phyloP scores from a whole-genome alignment of 495 filamentous ascomycete species.

The Neurospora sp. region DNA sequence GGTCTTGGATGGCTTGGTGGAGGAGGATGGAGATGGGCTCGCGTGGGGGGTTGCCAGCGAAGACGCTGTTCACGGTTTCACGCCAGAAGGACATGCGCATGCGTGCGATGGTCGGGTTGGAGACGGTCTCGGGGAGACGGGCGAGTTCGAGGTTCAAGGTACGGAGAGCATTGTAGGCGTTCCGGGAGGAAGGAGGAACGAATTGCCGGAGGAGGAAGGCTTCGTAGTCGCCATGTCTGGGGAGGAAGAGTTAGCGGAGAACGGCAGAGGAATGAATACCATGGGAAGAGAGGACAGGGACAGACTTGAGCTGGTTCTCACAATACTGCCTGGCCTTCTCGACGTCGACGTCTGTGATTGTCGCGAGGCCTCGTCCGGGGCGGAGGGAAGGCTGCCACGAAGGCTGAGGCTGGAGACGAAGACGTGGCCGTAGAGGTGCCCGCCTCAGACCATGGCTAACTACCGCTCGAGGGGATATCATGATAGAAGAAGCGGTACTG shows the following conservation, averaged over 20 bases:
- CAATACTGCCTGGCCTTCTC: constrained; percentile 40
- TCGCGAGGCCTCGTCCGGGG: constrained; percentile 7
- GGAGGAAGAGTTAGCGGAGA: not conserved
- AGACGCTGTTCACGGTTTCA: constrained; percentile 63
- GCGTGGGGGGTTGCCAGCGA: constrained; percentile 64
- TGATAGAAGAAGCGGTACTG: not conserved
- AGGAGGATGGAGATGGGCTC: constrained; percentile 87
- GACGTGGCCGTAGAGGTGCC: constrained; percentile 1
- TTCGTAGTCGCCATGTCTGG: constrained; percentile 56
- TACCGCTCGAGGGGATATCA: constrained; percentile 9
- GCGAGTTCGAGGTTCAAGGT: constrained; percentile 90
- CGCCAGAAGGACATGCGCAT: constrained; percentile 95
- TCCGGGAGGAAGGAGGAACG: constrained; percentile 56
- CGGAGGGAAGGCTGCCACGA: not conserved
- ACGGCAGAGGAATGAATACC: not conserved
- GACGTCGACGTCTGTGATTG: constrained; percentile 27
- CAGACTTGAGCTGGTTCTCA: constrained; percentile 35
- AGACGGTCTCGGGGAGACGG: constrained; percentile 76
- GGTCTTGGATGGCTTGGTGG: constrained; percentile 52
- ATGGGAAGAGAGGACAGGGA: not conserved
- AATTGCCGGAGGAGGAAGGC: constrained; percentile 81
- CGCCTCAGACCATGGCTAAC: constrained; percentile 11
- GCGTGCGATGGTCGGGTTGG: constrained; percentile 65
- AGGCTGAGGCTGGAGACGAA: not conserved
- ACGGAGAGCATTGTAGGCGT: constrained; percentile 83